Evolutionary conservation across 345 rosid species (phyloP), one percentile per base, ranked within the genome.

Genomic region (Rhizophora mangle): DNA sequence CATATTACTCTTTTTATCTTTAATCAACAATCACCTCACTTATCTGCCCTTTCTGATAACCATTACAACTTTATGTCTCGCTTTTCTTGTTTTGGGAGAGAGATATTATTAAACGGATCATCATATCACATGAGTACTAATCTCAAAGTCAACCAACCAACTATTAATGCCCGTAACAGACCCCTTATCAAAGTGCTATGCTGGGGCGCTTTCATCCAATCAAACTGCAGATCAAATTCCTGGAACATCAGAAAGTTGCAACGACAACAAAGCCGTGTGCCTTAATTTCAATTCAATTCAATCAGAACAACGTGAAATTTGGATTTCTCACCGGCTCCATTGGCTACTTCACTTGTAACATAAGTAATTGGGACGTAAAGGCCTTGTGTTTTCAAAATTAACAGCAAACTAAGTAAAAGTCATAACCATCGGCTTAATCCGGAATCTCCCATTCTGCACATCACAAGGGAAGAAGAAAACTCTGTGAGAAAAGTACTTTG

Each of bases 161-260:
- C 82, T 92, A 61, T 90, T 81, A 65, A 86, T 70, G 68, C 99
- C 97, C 13, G 89, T 75, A 57, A 96, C 99, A 72, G 36, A 88
- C 43, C 97, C 99, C 74, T 75, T 84, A 66, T 87, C 74, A 39
- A 85, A 77, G 66, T 95, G 95, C 84, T 92, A 95, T 74, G 99
- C 98, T 11, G 97, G 96, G 22, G 98, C 94, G 72, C 97, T 95
- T 18, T 98, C 99, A 78, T 95, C 98, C 79, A 95, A 79, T 80
- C 99, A 95, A 68, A 95, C 98, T 95, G 85, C 79, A 56, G 21
- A 55, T 9, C 51, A 27, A 24, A 56, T 24, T 9, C 29, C 6
- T 46, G 19, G 10, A 62, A 56, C 60, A n/a, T 56, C 31, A 24
- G 6, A 56, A 46, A 52, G 15, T 0, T 43, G 49, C 49, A 3